Percentiles rank a stretch among this genome's conserved stretches.
Conservation (phyloP, 2,329 filamentous ascomycete species). For the Monosporascus ibericus region DNA sequence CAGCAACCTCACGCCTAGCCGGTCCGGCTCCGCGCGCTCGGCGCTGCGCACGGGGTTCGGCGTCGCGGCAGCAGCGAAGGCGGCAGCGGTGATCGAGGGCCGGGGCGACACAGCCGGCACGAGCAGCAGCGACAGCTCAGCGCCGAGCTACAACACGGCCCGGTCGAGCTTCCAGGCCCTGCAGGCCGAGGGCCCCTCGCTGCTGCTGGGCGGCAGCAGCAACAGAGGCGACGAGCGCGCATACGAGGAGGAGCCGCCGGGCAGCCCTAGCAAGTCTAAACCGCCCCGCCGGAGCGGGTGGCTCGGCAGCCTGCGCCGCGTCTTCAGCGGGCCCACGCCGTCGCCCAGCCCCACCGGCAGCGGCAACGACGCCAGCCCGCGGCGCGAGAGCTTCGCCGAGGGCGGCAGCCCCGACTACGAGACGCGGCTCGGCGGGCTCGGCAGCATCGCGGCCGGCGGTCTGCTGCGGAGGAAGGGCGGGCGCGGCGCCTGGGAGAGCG, state of each 20-base stretch:
- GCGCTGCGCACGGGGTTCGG: slow-evolving; percentile 28
- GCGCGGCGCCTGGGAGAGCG: slow-evolving; percentile 45
- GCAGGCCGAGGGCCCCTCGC: slow-evolving; percentile 45
- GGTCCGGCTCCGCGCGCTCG: slow-evolving; percentile 31
- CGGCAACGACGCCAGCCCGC: slow-evolving; percentile 18
- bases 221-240: slow-evolving; percentile 19
- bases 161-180: slow-evolving; percentile 45
- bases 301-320: slow-evolving; percentile 62
- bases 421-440: slow-evolving; percentile 35
- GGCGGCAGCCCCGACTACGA: slow-evolving; percentile 36
- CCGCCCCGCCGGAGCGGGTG: slow-evolving; percentile 46
- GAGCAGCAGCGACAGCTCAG: slow-evolving; percentile 28
- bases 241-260: slow-evolving; percentile 29
- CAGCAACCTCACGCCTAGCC: slow-evolving; percentile 36
- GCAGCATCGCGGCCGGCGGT: slow-evolving; percentile 36
- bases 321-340: slow-evolving; percentile 44
- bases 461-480: slow-evolving; percentile 51
- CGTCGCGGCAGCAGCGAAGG: slow-evolving; percentile 22
- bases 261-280: slow-evolving; percentile 53
- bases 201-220: slow-evolving; percentile 32
- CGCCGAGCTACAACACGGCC: slow-evolving; percentile 45
- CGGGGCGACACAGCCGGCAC: slow-evolving; percentile 25
- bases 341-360: slow-evolving; percentile 20
- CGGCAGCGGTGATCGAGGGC: slow-evolving; percentile 19
- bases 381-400: slow-evolving; percentile 26